Conservation (phyloP, 2,329 filamentous ascomycete genomes). For the Thermomyces lanuginosus region DNA sequence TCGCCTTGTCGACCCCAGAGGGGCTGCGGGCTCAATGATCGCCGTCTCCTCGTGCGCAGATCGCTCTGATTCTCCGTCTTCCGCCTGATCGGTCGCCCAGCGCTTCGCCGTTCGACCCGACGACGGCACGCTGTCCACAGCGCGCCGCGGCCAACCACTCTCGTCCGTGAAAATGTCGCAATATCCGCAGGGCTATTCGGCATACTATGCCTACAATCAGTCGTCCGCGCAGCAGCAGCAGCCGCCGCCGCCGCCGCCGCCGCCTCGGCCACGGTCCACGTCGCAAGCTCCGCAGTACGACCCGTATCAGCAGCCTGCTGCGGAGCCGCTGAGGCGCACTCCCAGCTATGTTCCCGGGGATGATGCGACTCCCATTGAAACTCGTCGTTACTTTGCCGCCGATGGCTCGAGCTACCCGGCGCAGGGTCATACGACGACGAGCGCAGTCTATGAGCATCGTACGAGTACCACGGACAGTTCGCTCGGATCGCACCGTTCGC, state of each 20-base stretch:
- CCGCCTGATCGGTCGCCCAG: neutral
- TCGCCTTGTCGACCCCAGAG: conserved; percentile 1
- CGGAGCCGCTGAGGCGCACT: conserved; percentile 35
- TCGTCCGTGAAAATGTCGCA: conserved; percentile 30
- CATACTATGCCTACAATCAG: conserved; percentile 27
- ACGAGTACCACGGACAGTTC: conserved; percentile 15
- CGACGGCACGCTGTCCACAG: neutral
- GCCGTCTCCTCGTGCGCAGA: neutral
- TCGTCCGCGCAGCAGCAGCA: conserved; percentile 11
- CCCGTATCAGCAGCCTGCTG: conserved; percentile 24
- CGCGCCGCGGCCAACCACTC: neutral
- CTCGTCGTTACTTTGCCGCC: too few relatives aligned
- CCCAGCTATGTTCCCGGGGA: conserved; percentile 65
- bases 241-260: conserved; percentile 12
- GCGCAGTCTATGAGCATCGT: conserved; percentile 12
- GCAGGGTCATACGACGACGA: conserved; percentile 3
- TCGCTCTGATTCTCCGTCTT: neutral
- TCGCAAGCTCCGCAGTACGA: conserved; percentile 25
- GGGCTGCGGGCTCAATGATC: neutral
- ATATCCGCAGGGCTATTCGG: conserved; percentile 36
- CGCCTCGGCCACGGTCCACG: conserved; percentile 22
- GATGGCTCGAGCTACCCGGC: conserved; percentile 2
- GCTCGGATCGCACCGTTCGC: conserved; percentile 20
- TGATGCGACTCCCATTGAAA: conserved; percentile 33
- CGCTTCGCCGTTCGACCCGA: conserved; percentile 1